A percentile compares a stretch with the other conserved stretches of the same genome.
Evolutionary conservation across 768 basidiomycete species (phyloP).

Genomic region (Pisolithus tinctorius): DNA sequence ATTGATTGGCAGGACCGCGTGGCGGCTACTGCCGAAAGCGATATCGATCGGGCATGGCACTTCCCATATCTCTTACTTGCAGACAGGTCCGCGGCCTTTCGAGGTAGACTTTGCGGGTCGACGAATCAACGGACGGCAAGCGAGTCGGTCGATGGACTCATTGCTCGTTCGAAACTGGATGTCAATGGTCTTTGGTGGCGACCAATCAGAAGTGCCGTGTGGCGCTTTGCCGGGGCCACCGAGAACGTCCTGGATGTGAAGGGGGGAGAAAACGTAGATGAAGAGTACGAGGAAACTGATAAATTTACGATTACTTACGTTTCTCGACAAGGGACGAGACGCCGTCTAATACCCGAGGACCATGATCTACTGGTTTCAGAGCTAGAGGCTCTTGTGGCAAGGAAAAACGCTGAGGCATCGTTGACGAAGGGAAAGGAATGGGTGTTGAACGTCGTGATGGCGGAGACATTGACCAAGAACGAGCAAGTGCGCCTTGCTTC

Average conservation of each 20-base stretch:
- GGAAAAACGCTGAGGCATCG: slow-evolving; percentile 24
- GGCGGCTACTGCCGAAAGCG: slow-evolving; percentile 22
- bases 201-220: slow-evolving; percentile 56
- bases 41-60: slow-evolving; percentile 49
- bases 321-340: slow-evolving; percentile 50
- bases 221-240: slow-evolving; percentile 57
- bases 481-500: slow-evolving; percentile 64
- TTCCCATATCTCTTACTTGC: slow-evolving; percentile 64
- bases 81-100: slow-evolving; percentile 73
- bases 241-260: slow-evolving; percentile 1
- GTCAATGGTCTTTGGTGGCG: slow-evolving; percentile 65
- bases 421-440: slow-evolving; percentile 29
- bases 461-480: slow-evolving; percentile 66
- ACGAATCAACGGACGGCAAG: slow-evolving; percentile 68
- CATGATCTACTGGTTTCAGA: slow-evolving; percentile 48
- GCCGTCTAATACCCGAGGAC: slow-evolving; percentile 48
- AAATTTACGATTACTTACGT: slow-evolving; percentile 68
- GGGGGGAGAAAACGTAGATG: slow-evolving; percentile 23
- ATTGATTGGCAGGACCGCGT: slow-evolving; percentile 70
- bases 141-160: slow-evolving; percentile 55
- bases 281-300: slow-evolving; percentile 34
- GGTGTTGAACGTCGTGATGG: slow-evolving; percentile 55
- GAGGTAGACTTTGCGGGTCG: slow-evolving; percentile 55
- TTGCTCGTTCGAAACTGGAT: slow-evolving; percentile 27
- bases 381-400: slow-evolving; percentile 42